phyloP scores from a whole-genome alignment of 495 filamentous ascomycete genomes.

The Trypethelium eluteriae region DNA sequence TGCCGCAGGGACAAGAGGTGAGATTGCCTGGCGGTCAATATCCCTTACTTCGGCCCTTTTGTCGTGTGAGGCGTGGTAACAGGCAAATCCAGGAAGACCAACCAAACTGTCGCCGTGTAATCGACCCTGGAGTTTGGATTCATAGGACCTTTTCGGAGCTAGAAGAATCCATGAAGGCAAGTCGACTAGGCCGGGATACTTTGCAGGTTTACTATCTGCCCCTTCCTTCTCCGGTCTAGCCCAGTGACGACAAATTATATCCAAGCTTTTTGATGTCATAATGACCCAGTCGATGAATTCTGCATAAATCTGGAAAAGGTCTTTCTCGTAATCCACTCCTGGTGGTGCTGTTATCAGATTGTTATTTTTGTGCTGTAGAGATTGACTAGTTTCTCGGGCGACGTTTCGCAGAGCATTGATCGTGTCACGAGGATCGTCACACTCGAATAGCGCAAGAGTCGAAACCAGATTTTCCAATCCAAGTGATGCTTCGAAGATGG shows the following conservation, averaged over 20 bases:
- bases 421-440: neutral
- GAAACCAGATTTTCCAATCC: neutral
- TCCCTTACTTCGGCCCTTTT: neutral
- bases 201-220: no score
- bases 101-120: neutral
- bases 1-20: no score
- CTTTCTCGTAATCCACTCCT: neutral
- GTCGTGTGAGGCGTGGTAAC: neutral
- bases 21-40: no score
- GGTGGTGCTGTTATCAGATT: neutral
- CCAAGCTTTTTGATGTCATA: neutral
- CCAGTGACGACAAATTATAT: conserved; percentile 1
- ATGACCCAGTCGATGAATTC: neutral
- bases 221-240: no score
- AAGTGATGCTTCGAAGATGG: neutral
- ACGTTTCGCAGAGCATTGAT: neutral
- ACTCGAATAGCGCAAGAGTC: neutral
- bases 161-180: no score
- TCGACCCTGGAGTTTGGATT: no score
- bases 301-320: neutral
- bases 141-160: no score
- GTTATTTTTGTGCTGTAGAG: neutral
- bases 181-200: no score
- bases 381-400: neutral
- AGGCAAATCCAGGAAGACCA: neutral